phyloP scores from a whole-genome alignment of 2,329 filamentous ascomycete species.

The Cyclaneusma minus region DNA sequence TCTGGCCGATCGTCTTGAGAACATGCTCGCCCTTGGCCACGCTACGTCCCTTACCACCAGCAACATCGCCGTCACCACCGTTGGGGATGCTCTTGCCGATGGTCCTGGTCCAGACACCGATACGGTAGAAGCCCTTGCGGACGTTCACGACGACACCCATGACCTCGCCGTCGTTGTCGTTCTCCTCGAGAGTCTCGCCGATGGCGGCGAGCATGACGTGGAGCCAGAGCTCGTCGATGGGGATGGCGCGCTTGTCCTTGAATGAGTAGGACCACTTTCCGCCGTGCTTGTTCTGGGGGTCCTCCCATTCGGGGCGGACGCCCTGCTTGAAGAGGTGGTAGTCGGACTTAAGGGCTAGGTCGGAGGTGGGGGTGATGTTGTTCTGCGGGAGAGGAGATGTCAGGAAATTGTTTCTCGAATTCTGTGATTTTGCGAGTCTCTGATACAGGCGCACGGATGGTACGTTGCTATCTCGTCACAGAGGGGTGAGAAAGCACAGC shows the following conservation, averaged over 20 bases:
- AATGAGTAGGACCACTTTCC: conserved; percentile 98
- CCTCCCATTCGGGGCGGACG: conserved; percentile 96
- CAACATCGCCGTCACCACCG: conserved; percentile 56
- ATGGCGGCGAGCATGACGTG: conserved; percentile 95
- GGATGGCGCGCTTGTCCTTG: conserved; percentile 84
- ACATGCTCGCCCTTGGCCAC: conserved; percentile 74
- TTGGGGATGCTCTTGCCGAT: conserved; percentile 71
- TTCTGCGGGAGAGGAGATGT: conserved; percentile 43
- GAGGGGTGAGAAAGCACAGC: background rate
- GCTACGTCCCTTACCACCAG: conserved; percentile 63
- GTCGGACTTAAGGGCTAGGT: conserved; percentile 93
- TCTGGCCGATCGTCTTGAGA: conserved; percentile 67
- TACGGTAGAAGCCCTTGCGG: conserved; percentile 93
- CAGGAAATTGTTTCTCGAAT: conserved; percentile 1
- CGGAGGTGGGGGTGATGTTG: conserved; percentile 93
- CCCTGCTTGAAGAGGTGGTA: conserved; percentile 99
- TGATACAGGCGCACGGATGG: too few relatives aligned
- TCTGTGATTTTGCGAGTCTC: too few relatives aligned
- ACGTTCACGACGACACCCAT: conserved; percentile 99
- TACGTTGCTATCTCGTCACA: too few relatives aligned
- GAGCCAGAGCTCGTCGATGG: conserved; percentile 92
- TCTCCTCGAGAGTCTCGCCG: conserved; percentile 95
- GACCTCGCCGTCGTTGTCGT: conserved; percentile 77
- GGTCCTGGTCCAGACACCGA: conserved; percentile 93
- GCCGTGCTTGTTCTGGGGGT: conserved; percentile 95